phyloP scores from a whole-genome alignment of 768 basidiomycete species.

The Tylopilus rubrobrunneus region DNA sequence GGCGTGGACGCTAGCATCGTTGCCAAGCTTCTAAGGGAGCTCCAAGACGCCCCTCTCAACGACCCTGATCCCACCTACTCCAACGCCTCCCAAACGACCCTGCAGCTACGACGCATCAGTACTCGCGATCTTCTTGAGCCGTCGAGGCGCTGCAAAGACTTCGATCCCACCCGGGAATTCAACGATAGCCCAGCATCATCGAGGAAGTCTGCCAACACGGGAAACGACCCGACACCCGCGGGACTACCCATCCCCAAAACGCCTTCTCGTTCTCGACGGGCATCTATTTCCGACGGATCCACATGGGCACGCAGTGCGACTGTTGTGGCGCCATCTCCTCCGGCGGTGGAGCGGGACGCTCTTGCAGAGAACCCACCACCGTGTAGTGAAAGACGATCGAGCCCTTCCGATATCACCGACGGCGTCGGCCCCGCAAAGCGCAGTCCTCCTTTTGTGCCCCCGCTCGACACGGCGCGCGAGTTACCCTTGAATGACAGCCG shows the following conservation, averaged over 20 bases:
- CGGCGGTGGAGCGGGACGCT: constrained; percentile 1
- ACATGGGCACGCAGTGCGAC: constrained; percentile 17
- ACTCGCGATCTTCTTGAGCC: constrained; percentile 26
- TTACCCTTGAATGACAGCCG: constrained; percentile 8
- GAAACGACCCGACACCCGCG: constrained; percentile 3
- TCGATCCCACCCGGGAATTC: constrained; percentile 8
- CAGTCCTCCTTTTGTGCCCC: constrained; percentile 3
- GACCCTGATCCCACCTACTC: constrained; percentile 11
- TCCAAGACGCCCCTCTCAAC: constrained; percentile 13
- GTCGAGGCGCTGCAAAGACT: constrained; percentile 6
- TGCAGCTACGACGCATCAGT: constrained; percentile 14
- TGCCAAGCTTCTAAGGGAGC: constrained; percentile 19
- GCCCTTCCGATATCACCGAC: constrained; percentile 1
- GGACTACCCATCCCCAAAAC: constrained; percentile 13
- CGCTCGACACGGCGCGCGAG: constrained; percentile 13
- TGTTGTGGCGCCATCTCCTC: constrained; percentile 4
- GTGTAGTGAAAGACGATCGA: neutral
- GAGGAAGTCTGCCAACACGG: constrained; percentile 6
- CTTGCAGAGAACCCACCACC: constrained; percentile 1
- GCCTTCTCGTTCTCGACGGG: constrained; percentile 16
- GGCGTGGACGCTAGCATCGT: constrained; percentile 25
- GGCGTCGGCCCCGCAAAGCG: neutral
- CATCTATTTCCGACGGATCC: constrained; percentile 16
- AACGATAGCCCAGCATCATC: constrained; percentile 2
- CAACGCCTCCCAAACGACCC: neutral